These are phyloP conservation scores for Ophiognomonia clavigignenti-juglandacearum DNA, from an alignment of 2,329 filamentous ascomycete genomes.

Conservation along the genomic window DNA sequence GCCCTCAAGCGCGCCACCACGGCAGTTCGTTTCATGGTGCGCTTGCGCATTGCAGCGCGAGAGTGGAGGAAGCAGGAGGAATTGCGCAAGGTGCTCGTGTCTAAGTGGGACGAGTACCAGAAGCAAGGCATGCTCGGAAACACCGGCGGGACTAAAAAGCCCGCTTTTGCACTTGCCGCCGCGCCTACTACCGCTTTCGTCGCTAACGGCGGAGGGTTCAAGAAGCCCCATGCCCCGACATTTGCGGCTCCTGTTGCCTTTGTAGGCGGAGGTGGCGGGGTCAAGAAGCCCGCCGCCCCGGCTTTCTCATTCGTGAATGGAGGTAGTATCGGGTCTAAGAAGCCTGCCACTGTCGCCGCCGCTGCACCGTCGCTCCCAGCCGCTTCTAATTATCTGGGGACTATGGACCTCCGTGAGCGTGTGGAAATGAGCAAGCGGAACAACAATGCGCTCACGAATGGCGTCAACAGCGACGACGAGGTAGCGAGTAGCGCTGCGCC, in stretches of 20 bases:
- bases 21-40: conserved; percentile 48
- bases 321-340: too few relatives aligned
- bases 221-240: not conserved
- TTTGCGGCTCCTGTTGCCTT: not conserved
- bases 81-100: conserved; percentile 42
- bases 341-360: not conserved
- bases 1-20: conserved; percentile 41
- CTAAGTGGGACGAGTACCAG: conserved; percentile 34
- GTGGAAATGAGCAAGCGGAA: not conserved
- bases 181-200: not conserved
- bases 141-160: not conserved
- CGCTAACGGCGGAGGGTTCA: not conserved
- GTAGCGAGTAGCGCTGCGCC: conserved; percentile 5
- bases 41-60: conserved; percentile 42
- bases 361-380: not conserved
- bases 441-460: too few relatives aligned
- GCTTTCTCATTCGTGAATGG: not conserved
- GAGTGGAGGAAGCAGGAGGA: conserved; percentile 49
- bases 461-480: conserved; percentile 2
- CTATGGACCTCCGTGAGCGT: not conserved
- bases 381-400: not conserved
- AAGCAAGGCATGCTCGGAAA: not conserved
- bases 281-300: not conserved
- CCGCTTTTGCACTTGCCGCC: not conserved
- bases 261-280: not conserved